These are phyloP conservation scores for Brassica napus DNA, from an alignment of 345 rosid genomes.

Conservation along the genomic window DNA sequence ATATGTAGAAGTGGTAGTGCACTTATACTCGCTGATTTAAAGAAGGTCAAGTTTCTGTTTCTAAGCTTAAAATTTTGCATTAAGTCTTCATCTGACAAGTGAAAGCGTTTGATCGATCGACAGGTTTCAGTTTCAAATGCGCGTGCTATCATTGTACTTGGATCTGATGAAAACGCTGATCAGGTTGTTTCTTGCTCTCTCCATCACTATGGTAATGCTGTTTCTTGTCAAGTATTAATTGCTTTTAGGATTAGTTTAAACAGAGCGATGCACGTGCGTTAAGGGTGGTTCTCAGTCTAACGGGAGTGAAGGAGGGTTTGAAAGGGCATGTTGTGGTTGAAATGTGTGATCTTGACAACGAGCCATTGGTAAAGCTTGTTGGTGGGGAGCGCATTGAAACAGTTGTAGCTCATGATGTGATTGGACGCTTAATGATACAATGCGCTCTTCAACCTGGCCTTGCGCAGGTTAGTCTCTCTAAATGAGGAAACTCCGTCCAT, in stretches of 20 bases:
- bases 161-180: constrained; percentile 91
- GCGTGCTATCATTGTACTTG: constrained; percentile 78
- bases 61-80: background rate
- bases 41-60: constrained; percentile 48
- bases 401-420: constrained; percentile 95
- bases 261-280: constrained; percentile 95
- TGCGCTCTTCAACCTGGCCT: constrained; percentile 93
- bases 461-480: constrained; percentile 64
- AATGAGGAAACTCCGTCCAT: background rate
- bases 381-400: constrained; percentile 93
- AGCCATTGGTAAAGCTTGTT: constrained; percentile 92
- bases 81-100: constrained; percentile 13
- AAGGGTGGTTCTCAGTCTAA: constrained; percentile 87
- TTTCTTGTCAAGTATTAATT: constrained; percentile 17
- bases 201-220: constrained; percentile 1
- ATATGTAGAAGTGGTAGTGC: constrained; percentile 96
- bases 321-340: constrained; percentile 93
- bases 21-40: constrained; percentile 83
- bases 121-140: constrained; percentile 94
- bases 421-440: constrained; percentile 94
- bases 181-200: constrained; percentile 55
- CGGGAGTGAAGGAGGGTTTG: constrained; percentile 84
- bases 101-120: constrained; percentile 2
- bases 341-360: constrained; percentile 96
- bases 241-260: constrained; percentile 9